A percentile compares a stretch with the other conserved stretches of the same genome.
Conservation (phyloP, 257 asterid species). For the Solanum paucissectum region DNA sequence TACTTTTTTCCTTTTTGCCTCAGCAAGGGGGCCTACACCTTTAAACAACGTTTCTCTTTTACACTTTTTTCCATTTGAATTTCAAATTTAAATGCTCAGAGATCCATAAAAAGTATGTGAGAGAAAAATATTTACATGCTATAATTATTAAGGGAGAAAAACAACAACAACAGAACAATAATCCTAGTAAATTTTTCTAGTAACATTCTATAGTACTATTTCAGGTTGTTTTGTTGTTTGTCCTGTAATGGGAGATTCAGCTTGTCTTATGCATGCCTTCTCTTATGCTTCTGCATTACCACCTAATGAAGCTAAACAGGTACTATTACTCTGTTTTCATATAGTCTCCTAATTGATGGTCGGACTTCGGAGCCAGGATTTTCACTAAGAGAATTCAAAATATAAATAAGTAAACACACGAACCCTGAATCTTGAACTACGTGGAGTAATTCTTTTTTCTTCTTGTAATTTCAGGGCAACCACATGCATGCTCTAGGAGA, state of each 20-base stretch:
- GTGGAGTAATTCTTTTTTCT: background rate
- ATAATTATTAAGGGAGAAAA: too few species aligned
- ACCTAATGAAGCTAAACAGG: conserved; percentile 61
- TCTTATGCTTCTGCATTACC: conserved; percentile 62
- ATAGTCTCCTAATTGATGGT: background rate
- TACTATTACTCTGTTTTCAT: background rate
- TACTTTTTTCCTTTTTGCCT: background rate
- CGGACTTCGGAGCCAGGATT: background rate
- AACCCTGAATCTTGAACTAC: background rate
- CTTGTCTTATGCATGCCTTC: conserved; percentile 69
- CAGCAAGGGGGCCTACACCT: background rate
- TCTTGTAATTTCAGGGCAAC: conserved; percentile 40
- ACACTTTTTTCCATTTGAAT: conserved; percentile 39
- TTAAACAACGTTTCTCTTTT: background rate
- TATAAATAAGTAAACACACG: background rate
- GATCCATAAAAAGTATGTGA: background rate
- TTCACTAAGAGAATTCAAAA: background rate
- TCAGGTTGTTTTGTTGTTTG: background rate
- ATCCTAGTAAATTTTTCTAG: background rate
- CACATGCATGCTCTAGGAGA: conserved; percentile 63
- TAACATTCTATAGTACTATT: background rate
- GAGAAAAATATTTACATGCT: background rate
- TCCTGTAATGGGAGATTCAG: conserved; percentile 61
- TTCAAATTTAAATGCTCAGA: conserved; percentile 37
- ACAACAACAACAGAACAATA: background rate